phyloP scores from a whole-genome alignment of 257 asterid species.

The Handroanthus guayacan region DNA sequence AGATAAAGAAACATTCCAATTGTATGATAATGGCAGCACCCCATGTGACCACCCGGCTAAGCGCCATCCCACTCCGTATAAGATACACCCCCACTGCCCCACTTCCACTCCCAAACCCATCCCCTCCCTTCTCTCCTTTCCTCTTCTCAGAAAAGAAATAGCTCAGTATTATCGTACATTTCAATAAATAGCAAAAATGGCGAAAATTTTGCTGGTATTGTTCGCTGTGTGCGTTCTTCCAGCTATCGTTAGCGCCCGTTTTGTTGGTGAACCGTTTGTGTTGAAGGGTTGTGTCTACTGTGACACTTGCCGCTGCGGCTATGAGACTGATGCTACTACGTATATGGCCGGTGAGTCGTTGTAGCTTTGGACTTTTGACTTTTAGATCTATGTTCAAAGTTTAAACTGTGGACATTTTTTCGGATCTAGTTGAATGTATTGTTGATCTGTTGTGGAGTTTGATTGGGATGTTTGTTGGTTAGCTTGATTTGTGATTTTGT shows the following conservation, averaged over 20 bases:
- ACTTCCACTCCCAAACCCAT: neutral
- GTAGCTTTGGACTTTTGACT: neutral
- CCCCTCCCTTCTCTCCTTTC: conserved; percentile 12
- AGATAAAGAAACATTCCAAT: neutral
- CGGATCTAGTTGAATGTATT: conserved; percentile 21
- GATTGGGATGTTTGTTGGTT: neutral
- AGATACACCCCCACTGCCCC: conserved; percentile 25
- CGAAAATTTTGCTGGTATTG: conserved; percentile 44
- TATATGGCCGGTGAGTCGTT: conserved; percentile 49
- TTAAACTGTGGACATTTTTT: neutral
- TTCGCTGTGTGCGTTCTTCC: conserved; percentile 56
- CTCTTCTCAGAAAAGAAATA: conserved; percentile 2
- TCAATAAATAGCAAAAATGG: conserved; percentile 44
- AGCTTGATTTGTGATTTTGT: neutral
- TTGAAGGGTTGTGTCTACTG: conserved; percentile 60
- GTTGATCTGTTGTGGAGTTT: neutral
- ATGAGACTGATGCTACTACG: conserved; percentile 57
- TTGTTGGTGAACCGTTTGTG: conserved; percentile 37
- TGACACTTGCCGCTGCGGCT: conserved; percentile 83
- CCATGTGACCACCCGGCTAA: conserved; percentile 37
- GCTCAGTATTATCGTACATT: neutral
- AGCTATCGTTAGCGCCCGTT: conserved; percentile 51
- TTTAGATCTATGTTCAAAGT: conserved; percentile 18
- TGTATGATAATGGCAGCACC: conserved; percentile 22
- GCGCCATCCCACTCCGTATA: conserved; percentile 30